Evolutionary conservation across 2,329 filamentous ascomycete species (phyloP).

Genomic region (Cladosporium sp.): DNA sequence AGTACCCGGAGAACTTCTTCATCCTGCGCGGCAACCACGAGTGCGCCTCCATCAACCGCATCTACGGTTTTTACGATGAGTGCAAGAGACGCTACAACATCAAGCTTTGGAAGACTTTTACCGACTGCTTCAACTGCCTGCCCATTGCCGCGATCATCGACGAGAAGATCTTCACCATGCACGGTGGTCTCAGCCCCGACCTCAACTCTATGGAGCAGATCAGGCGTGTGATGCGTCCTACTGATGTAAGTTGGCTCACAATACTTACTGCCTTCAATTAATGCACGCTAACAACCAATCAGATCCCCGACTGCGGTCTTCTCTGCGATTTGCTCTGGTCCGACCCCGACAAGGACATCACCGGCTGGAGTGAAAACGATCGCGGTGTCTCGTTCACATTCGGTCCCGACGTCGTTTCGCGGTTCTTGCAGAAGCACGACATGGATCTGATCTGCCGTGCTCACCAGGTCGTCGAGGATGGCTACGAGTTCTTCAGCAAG

Average conservation of each 20-base stretch:
- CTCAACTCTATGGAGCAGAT: constrained; percentile 99
- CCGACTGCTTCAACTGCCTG: constrained; percentile 98
- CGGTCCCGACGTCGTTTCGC: constrained; percentile 91
- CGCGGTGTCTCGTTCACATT: constrained; percentile 98
- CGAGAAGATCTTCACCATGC: constrained; percentile 99
- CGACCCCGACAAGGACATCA: constrained; percentile 98
- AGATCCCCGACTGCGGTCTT: constrained; percentile 97
- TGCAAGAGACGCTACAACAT: constrained; percentile 99
- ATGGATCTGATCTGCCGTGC: constrained; percentile 99
- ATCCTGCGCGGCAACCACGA: constrained; percentile 98
- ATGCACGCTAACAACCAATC: constrained; percentile 9
- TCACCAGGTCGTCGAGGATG: constrained; percentile 97
- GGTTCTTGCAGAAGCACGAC: constrained; percentile 97
- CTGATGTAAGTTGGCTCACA: constrained; percentile 66
- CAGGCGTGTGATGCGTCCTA: constrained; percentile 95
- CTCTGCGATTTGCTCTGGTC: constrained; percentile 98
- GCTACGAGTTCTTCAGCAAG: constrained; percentile 99
- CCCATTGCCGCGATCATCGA: constrained; percentile 98
- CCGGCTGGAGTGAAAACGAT: constrained; percentile 98
- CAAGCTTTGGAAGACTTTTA: constrained; percentile 99
- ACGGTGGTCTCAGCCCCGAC: constrained; percentile 93
- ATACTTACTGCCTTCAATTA: constrained; percentile 15
- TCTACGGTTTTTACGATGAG: constrained; percentile 99
- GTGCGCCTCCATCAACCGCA: constrained; percentile 96
- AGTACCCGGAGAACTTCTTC: constrained; percentile 99